Conservation (phyloP, 345 rosid genomes). For the Bruguiera sexangula region DNA sequence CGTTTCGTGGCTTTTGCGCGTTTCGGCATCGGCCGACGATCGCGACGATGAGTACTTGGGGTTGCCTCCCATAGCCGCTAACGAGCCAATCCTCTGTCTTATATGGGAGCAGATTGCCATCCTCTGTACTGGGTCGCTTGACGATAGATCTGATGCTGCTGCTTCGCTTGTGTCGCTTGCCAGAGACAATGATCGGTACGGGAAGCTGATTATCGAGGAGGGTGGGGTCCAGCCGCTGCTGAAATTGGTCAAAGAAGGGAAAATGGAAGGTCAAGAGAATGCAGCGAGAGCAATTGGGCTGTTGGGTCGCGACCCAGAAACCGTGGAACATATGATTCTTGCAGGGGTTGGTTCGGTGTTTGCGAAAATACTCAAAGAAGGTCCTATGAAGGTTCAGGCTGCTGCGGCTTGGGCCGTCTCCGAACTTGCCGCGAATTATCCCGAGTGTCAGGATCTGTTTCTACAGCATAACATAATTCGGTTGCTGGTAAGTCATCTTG, state of each 20-base stretch:
- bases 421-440: constrained; percentile 53
- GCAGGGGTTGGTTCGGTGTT: constrained; percentile 69
- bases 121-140: constrained; percentile 59
- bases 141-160: constrained; percentile 76
- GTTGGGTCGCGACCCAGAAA: constrained; percentile 74
- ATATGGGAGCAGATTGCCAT: constrained; percentile 97
- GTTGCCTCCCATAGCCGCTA: constrained; percentile 92
- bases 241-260: constrained; percentile 77
- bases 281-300: constrained; percentile 85
- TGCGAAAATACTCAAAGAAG: constrained; percentile 81
- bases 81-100: constrained; percentile 80
- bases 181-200: constrained; percentile 74
- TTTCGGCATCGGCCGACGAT: constrained; percentile 51
- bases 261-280: constrained; percentile 69
- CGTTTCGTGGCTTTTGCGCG: constrained; percentile 91
- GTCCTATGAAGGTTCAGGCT: constrained; percentile 88
- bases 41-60: constrained; percentile 71
- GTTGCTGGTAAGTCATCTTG: constrained; percentile 79
- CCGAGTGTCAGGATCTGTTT: constrained; percentile 79
- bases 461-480: constrained; percentile 70
- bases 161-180: constrained; percentile 87
- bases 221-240: constrained; percentile 80
- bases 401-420: constrained; percentile 91
- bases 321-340: constrained; percentile 67
- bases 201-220: constrained; percentile 82